Base-by-base conservation (phyloP, 352 stramenopile genomes). In the Globisporangium spinosum region DNA sequence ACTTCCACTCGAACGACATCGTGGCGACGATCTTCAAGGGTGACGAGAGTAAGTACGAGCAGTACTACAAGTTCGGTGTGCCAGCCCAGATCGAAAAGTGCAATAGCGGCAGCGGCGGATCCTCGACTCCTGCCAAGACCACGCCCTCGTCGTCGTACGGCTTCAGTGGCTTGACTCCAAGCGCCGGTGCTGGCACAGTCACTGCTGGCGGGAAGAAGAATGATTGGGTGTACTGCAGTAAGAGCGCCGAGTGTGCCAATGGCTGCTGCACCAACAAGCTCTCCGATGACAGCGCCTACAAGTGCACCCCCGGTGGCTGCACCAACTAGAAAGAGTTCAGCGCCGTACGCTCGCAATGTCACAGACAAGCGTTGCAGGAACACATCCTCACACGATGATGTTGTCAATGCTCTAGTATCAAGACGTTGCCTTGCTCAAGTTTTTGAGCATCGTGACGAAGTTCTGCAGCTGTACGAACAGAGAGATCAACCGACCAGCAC, bases 61-160 rank as follows among this genome's bases (percentile, higher is more conserved):
- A 76, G 32, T 64, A 76, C 61, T 89, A 89, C 63, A 65, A 79
- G 45, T 89, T 80, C 62, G 80, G 80, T 13, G 64, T 84, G 17
- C 80, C 78, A 0, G 10, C 38, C 13, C 34, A 40, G 34, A 40
- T 40, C 1, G 34, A 40, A 4, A 40, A 13, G 34, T n/a, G n/a
- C n/a, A n/a, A n/a, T n/a, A n/a, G n/a, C n/a, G n/a, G n/a, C n/a
- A n/a, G n/a, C n/a, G n/a, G n/a, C n/a, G n/a, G n/a, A n/a, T n/a
- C n/a, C n/a, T n/a, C n/a, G n/a, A n/a, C n/a, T n/a, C n/a, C n/a
- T n/a, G n/a, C n/a, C n/a, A 40, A 13, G 34, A 65, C 59, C 9
- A 38, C n/a, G 12, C 38, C 58, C 12, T 47, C 38, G 13, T 20
- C 38, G 25, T 64, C 58, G 38, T 56, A 40, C 58, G 23, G 56